These are phyloP conservation scores for Pontederia crassipes DNA, from an alignment of 176 grass and related monocot genomes.

Conservation along the genomic window DNA sequence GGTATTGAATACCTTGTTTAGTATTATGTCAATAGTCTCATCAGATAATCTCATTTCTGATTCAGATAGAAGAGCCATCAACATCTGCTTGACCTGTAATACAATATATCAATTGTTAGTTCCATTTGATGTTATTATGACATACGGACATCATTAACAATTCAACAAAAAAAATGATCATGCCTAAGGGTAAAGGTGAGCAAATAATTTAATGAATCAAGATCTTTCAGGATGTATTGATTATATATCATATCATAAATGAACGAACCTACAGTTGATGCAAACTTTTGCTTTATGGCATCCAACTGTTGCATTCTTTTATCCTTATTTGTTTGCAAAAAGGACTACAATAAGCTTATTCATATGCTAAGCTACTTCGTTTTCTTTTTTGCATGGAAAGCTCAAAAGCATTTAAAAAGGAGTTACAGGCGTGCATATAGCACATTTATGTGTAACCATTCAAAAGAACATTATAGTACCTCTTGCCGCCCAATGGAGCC, in stretches of 20 bases:
- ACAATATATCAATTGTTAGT: conserved; percentile 11
- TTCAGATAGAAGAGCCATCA: conserved; percentile 87
- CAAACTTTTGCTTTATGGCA: background rate
- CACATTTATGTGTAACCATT: background rate
- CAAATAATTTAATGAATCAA: background rate
- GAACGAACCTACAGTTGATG: background rate
- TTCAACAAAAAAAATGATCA: background rate
- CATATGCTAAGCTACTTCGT: conserved; percentile 1
- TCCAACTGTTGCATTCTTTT: background rate
- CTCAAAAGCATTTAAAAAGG: too few relatives aligned
- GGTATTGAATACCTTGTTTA: conserved; percentile 64
- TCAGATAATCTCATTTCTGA: conserved; percentile 91
- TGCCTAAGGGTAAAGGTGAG: background rate
- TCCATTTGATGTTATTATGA: background rate
- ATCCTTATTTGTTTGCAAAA: background rate
- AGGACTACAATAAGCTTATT: background rate
- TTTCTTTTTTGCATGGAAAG: too few relatives aligned
- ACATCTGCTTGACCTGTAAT: conserved; percentile 94
- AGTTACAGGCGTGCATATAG: too few relatives aligned
- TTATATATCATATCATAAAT: background rate
- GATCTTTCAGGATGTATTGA: too few relatives aligned
- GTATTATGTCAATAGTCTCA: conserved; percentile 78
- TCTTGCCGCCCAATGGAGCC: conserved; percentile 91
- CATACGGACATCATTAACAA: background rate
- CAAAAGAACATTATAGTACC: conserved; percentile 26